A percentile compares a stretch with the other conserved stretches of the same genome.
phyloP scores from a whole-genome alignment of 1,139 yeast species.

The Debaryomyces fabryi region DNA sequence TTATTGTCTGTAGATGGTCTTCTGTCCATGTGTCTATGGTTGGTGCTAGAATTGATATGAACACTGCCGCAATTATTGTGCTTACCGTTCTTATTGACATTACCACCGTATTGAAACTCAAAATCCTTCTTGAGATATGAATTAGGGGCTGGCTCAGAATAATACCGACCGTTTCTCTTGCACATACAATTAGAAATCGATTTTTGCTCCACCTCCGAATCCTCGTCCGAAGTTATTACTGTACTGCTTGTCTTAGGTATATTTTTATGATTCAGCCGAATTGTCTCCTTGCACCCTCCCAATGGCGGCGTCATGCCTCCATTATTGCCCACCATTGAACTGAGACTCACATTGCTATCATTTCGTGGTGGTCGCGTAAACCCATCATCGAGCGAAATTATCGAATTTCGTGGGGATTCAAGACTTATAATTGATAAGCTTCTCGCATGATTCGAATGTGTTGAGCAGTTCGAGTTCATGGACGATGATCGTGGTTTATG shows the following conservation, averaged over 20 bases:
- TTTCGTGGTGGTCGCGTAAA: slow-evolving; percentile 33
- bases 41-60: slow-evolving; percentile 5
- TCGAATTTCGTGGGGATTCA: slow-evolving; percentile 47
- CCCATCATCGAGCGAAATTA: slow-evolving; percentile 43
- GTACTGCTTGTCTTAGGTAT: slow-evolving; percentile 14
- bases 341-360: slow-evolving; percentile 37
- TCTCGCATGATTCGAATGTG: slow-evolving; percentile 28
- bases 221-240: slow-evolving; percentile 39
- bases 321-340: slow-evolving; percentile 16
- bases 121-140: slow-evolving; percentile 4
- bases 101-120: not conserved
- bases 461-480: slow-evolving; percentile 35
- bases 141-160: not conserved
- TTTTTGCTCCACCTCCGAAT: slow-evolving; percentile 31
- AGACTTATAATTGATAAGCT: slow-evolving; percentile 44
- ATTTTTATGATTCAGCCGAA: not conserved
- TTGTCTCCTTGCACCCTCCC: not conserved
- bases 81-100: not conserved
- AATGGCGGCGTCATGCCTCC: not conserved
- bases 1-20: not conserved
- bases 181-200: not conserved
- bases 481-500: slow-evolving; percentile 38
- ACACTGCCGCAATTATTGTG: not conserved
- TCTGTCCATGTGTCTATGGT: not conserved
- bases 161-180: not conserved